These are phyloP conservation scores for Schizochytrium sp. DNA, from an alignment of 108 stramenopile species.

Conservation along the genomic window DNA sequence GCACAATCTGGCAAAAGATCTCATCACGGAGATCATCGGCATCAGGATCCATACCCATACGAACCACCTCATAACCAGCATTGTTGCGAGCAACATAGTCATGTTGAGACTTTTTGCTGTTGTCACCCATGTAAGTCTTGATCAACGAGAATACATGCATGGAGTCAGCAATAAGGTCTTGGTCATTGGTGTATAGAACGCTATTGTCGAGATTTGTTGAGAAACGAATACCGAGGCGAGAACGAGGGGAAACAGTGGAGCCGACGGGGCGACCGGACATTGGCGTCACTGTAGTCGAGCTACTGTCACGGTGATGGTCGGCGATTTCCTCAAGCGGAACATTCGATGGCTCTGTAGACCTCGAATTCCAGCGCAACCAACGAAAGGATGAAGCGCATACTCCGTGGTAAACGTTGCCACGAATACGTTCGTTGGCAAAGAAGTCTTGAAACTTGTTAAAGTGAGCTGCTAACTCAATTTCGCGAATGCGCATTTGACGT, in stretches of 20 bases:
- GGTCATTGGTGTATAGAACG: background rate
- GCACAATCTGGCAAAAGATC: slow-evolving; percentile 74
- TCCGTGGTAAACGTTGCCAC: slow-evolving; percentile 34
- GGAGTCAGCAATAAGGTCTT: background rate
- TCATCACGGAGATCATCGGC: slow-evolving; percentile 66
- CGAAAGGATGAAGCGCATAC: slow-evolving; percentile 46
- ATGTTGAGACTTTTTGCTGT: background rate
- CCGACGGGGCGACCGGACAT: slow-evolving; percentile 8
- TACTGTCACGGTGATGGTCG: slow-evolving; percentile 2
- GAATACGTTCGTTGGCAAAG: slow-evolving; percentile 63
- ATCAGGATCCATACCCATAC: background rate
- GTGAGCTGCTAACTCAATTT: slow-evolving; percentile 71
- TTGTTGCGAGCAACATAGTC: slow-evolving; percentile 9
- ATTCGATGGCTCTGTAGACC: slow-evolving; percentile 7
- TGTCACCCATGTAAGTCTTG: slow-evolving; percentile 57
- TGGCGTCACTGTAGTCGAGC: background rate
- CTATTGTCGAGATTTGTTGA: background rate
- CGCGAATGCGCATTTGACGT: slow-evolving; percentile 76
- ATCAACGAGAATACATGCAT: slow-evolving; percentile 24
- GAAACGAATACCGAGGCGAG: background rate
- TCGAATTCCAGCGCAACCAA: slow-evolving; percentile 22
- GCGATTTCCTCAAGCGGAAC: slow-evolving; percentile 3
- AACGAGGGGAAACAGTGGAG: background rate
- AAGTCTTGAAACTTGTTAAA: slow-evolving; percentile 63
- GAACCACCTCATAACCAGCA: slow-evolving; percentile 51